Base-by-base conservation (phyloP, 106 monocot species). In the Allium cepa region DNA sequence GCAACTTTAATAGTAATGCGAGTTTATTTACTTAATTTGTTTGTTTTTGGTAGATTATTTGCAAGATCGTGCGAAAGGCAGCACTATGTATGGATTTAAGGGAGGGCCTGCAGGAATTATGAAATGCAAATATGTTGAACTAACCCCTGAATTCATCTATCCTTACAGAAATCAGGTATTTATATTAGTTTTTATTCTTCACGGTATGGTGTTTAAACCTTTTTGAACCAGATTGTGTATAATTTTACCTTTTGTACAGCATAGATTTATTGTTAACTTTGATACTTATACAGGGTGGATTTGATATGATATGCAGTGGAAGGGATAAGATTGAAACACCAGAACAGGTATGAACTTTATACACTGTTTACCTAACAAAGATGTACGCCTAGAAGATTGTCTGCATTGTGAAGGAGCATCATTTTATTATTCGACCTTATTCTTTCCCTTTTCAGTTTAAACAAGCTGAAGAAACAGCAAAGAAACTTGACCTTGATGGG, bases 281-380 rank as follows among this genome's bases (percentile, higher is more conserved):
- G 8, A 55, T 13, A 57, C 26, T 69, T 15, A 52, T 63, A 77
- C 71, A 96, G 96, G 96, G 96, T 62, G 96, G 96, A 60, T 96
- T 96, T 73, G 96, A 96, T 73, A 96, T 96, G 96, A 96, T 96
- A 26, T 92, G 96, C 69, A 96, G 96, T 80, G 96, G 96, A 80
- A 88, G 96, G 70, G 96, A 96, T 77, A 96, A 96, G 77, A 96
- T 96, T 67, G 96, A 96, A 84, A 92, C 96, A 46, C 92, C 96
- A 68, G 88, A 96, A 69, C 92, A 96, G 92, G 96, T 96, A 15
- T 17, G 18, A 5, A 60, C 13, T 36, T 4, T 36, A 36, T 36
- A 5, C 36, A 36, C 36, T 36, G 36, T 36, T 36, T 36, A 36
- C 36, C 36, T 4, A 36, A 2, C 36, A 36, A 36, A 36, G 36